Base-by-base conservation (phyloP, 371 early-diverging fungal species). In the Rhizopus microsporus region DNA sequence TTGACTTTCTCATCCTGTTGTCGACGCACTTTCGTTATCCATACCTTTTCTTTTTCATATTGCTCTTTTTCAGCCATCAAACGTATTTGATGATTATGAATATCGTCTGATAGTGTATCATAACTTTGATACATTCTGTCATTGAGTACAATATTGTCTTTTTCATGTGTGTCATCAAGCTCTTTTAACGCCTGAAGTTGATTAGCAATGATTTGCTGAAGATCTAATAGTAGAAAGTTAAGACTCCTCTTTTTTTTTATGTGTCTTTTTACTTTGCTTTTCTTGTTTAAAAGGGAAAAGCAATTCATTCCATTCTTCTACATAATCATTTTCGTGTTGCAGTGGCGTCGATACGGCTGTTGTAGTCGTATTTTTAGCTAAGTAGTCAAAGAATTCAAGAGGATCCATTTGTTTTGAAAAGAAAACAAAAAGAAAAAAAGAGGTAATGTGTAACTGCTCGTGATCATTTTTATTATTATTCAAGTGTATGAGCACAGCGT, bases 1-100 rank as follows among this genome's bases (percentile, higher is more conserved):
- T 71, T 73, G 45, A 75, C 38, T 57, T 71, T 74, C 60, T 77
- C 72, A 31, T 69, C 58, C 30, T 73, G 74, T 39, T 62, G 57
- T 49, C 54, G 57, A 17, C 56, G 44, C 9, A 61, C 56, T 35
- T 56, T 29, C 1, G 16, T 38, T 54, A 74, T 68, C 7, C 63
- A 10, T 13, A 57, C 52, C 29, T 67, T 62, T 45, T 77, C 75
- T 30, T 48, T 50, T 9, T 70, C 68, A 40, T 59, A 66, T 13
- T 65, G 66, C 39, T 55, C 51, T 29, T 65, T 58, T 32, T 74
- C 67, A 17, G 16, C 40, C 31, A 59, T 44, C 8, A 74, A 39
- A 0, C 33, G 30, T 2, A 49, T 33, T 45, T 70, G 63, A 50
- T 64, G 56, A 23, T 62, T 52, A 5, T 51, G 35, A 5, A 74